A percentile compares a stretch with the other conserved stretches of the same genome.
These are phyloP conservation scores for Aegilops speltoides DNA, from an alignment of 176 grass and related monocot genomes.

Conservation along the genomic window DNA sequence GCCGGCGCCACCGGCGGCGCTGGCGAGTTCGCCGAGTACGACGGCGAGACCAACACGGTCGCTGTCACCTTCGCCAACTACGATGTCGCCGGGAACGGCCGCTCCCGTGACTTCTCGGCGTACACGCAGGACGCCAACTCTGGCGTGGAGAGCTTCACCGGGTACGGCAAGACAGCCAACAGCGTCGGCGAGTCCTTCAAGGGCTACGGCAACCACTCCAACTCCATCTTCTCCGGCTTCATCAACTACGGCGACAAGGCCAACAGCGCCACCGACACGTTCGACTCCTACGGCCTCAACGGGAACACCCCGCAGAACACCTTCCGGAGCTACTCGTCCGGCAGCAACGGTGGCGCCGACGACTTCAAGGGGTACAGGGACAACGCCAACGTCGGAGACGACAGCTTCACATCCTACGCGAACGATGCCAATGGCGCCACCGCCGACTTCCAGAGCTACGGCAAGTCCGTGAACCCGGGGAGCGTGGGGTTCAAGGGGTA, in stretches of 20 bases:
- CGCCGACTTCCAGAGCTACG: slow-evolving; percentile 7
- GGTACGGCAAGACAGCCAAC: not conserved
- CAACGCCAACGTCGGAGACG: not conserved
- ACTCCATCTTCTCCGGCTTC: not conserved
- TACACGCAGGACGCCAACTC: slow-evolving; percentile 17
- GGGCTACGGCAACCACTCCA: not conserved
- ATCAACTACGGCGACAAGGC: slow-evolving; percentile 6
- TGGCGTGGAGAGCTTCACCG: slow-evolving; percentile 1
- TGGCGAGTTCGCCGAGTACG: not conserved
- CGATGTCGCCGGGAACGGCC: not conserved
- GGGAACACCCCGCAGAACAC: not conserved
- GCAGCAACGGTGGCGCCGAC: not conserved
- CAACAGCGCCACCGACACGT: not conserved
- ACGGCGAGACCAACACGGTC: slow-evolving; percentile 10
- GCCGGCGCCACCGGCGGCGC: not conserved
- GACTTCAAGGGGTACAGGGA: not conserved
- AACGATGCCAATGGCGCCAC: not conserved
- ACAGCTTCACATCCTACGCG: slow-evolving; percentile 1
- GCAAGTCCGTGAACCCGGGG: slow-evolving; percentile 2
- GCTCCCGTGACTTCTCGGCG: not conserved
- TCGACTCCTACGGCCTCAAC: not conserved
- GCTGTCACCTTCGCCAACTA: not conserved
- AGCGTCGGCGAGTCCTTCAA: slow-evolving; percentile 13
- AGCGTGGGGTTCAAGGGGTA: slow-evolving; percentile 19
- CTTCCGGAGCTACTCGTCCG: not conserved